phyloP scores from a whole-genome alignment of 1,284 basidiomycete genomes.

The Inonotus hispidus region DNA sequence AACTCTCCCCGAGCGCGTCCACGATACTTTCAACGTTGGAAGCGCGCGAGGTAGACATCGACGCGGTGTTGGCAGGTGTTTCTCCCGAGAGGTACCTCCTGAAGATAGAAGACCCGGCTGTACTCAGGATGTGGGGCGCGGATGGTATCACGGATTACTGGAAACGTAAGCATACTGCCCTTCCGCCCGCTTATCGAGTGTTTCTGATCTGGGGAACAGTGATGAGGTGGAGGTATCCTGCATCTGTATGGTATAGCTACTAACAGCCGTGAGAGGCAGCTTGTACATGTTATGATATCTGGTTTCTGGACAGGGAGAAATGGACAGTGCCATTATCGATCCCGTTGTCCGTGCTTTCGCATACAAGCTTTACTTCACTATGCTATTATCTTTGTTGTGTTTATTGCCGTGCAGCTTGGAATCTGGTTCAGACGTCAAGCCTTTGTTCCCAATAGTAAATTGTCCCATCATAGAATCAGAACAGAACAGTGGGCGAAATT shows the following conservation, averaged over 20 bases:
- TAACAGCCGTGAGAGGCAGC: not conserved
- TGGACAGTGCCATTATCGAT: too few species aligned
- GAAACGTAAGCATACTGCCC: conserved; percentile 1
- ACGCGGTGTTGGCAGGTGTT: not conserved
- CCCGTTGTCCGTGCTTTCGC: too few species aligned
- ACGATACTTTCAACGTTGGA: not conserved
- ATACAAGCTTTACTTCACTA: too few species aligned
- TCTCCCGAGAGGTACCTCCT: conserved; percentile 3
- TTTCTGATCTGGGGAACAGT: not conserved
- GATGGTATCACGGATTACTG: conserved; percentile 8
- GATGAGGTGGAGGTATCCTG: conserved; percentile 10
- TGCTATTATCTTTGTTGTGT: too few species aligned
- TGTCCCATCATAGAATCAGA: too few species aligned
- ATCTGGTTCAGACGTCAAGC: too few species aligned
- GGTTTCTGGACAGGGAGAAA: too few species aligned
- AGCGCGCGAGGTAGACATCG: conserved; percentile 4
- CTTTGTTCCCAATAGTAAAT: too few species aligned
- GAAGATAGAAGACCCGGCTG: conserved; percentile 4
- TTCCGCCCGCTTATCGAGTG: not conserved
- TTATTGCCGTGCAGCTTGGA: too few species aligned
- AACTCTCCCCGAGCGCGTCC: not conserved
- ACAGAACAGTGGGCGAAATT: too few species aligned
- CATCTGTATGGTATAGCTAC: conserved; percentile 7
- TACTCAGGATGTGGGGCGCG: conserved; percentile 6
- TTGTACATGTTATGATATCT: too few species aligned